Base-by-base conservation (phyloP, 345 rosid species). In the Ceriops decandra region DNA sequence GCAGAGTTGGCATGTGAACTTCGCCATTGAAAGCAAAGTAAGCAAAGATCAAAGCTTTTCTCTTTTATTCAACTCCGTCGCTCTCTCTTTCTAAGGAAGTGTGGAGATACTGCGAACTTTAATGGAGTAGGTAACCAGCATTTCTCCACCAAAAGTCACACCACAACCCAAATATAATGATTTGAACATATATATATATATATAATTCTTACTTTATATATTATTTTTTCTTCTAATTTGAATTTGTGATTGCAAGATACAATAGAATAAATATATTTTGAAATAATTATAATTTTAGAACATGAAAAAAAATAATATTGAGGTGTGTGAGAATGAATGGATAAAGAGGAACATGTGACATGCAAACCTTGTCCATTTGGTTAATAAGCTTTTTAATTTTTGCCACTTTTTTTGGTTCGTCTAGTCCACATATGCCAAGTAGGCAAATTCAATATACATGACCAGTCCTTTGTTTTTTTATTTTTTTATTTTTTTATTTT, bases 81-180 rank as follows among this genome's bases (percentile, higher is more conserved):
- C 60, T 30, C 36, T 56, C 30, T 65, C 33, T 53, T 16, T 36
- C 52, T 68, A 21, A 60, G 64, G 60, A 26, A 61, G 33, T 26
- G 63, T 28, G 1, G 52, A 64, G 67, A 68, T 61, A 56, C 33
- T 57, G 60, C 72, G 72, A 73, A 74, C 63, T 64, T 73, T 61
- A 72, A 74, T 69, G 74, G 81, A 78, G 81, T 78, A 78, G 81
- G 74, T 73, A 78, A 78, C 81, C 61, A 70, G 81, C 72, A 73
- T 70, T 78, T 77, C 76, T 69, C 75, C 77, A 78, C 72, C 78
- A 73, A 78, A 73, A 66, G 81, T 62, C 76, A 73, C 77, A 27
- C 46, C 73, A 60, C 68, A 38, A 72, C 75, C 78, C 74, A 62
- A 61, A 77, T 63, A 64, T 61, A 65, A 66, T 54, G 72, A 53